Evolutionary conservation across 768 basidiomycete species (phyloP).

Genomic region (Termitomyces sp.): DNA sequence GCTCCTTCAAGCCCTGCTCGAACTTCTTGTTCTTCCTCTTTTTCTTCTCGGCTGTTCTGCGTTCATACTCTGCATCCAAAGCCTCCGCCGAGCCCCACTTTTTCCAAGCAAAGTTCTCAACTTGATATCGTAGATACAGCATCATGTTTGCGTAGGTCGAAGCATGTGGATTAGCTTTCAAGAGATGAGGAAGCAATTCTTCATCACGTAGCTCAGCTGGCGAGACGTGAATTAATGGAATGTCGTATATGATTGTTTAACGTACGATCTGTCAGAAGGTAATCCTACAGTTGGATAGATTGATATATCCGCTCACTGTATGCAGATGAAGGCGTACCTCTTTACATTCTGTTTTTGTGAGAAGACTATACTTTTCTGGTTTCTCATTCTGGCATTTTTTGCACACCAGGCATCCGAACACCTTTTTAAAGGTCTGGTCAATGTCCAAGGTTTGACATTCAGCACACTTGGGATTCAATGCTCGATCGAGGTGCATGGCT

Average conservation of each 20-base stretch:
- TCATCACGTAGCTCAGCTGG: constrained; percentile 92
- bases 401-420: constrained; percentile 86
- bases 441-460: constrained; percentile 90
- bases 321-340: constrained; percentile 48
- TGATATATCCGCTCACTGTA: background rate
- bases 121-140: constrained; percentile 91
- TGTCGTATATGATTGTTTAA: constrained; percentile 7
- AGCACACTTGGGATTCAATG: constrained; percentile 75
- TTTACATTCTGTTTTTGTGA: constrained; percentile 99
- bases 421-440: constrained; percentile 75
- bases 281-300: constrained; percentile 56
- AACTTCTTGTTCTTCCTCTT: constrained; percentile 75
- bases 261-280: constrained; percentile 89
- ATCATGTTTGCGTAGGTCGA: constrained; percentile 99
- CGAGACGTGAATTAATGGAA: constrained; percentile 4
- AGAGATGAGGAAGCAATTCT: constrained; percentile 80
- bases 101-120: constrained; percentile 95
- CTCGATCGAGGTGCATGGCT: constrained; percentile 80
- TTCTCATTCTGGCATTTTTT: constrained; percentile 85
- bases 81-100: constrained; percentile 59
- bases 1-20: constrained; percentile 80
- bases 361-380: constrained; percentile 89
- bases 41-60: constrained; percentile 15
- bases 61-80: constrained; percentile 12
- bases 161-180: constrained; percentile 78